Percentiles rank a stretch among this genome's conserved stretches.
These are phyloP conservation scores for Fusarium humuli DNA, from an alignment of 2,329 filamentous ascomycete genomes.

Conservation along the genomic window DNA sequence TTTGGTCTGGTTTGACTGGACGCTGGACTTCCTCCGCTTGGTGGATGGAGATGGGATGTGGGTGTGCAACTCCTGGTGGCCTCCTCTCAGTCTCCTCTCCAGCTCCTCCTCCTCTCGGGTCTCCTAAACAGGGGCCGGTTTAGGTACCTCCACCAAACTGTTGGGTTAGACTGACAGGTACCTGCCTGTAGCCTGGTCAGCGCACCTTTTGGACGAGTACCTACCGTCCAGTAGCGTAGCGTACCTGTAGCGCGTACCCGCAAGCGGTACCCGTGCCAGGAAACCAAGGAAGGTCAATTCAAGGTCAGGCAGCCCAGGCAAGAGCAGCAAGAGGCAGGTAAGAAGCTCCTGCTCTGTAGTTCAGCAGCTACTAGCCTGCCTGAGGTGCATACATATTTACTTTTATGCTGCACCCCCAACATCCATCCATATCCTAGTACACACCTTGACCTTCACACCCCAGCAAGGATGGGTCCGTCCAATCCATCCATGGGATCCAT, in stretches of 20 bases:
- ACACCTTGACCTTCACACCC: constrained; percentile 11
- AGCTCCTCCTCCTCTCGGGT: constrained; percentile 2
- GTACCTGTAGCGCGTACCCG: constrained; percentile 19
- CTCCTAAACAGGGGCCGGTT: constrained; percentile 36
- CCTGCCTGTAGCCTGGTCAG: constrained; percentile 17
- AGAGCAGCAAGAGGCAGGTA: constrained; percentile 3
- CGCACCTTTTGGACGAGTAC: background rate
- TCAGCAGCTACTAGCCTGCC: constrained; percentile 1
- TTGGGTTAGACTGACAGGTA: constrained; percentile 27
- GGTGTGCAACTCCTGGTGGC: constrained; percentile 38
- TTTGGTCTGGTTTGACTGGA: background rate
- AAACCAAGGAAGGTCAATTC: constrained; percentile 25
- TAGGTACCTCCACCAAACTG: constrained; percentile 33
- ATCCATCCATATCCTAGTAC: constrained; percentile 27
- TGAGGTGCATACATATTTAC: constrained; percentile 1
- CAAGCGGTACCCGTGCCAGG: constrained; percentile 35
- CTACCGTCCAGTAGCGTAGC: background rate
- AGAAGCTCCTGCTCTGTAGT: background rate
- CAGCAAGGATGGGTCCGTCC: constrained; percentile 22
- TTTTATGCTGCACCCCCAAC: constrained; percentile 17
- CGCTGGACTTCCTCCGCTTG: constrained; percentile 3
- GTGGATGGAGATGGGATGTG: constrained; percentile 25
- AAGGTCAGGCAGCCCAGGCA: constrained; percentile 8
- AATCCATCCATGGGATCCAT: constrained; percentile 17
- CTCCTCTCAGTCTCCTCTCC: constrained; percentile 15